Conservation (phyloP, 768 basidiomycete species). For the Tulasnella sp. region DNA sequence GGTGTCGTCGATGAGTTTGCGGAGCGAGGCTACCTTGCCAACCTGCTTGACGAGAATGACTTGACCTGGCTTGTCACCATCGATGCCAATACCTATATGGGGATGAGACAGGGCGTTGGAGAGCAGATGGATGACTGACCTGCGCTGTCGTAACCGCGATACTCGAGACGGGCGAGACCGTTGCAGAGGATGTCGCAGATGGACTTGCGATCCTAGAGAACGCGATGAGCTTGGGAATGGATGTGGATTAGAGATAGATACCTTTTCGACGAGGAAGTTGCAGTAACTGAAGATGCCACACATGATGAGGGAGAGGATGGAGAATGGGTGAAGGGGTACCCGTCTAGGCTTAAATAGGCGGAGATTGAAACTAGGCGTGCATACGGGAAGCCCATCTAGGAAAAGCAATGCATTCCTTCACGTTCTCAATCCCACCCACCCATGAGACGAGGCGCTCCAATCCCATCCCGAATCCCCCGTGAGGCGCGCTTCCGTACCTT, state of each 20-base stretch:
- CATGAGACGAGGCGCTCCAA: slow-evolving; percentile 84
- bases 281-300: slow-evolving; percentile 97
- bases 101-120: background rate
- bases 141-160: slow-evolving; percentile 96
- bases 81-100: slow-evolving; percentile 55
- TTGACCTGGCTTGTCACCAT: slow-evolving; percentile 73
- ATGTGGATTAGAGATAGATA: slow-evolving; percentile 28
- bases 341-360: background rate
- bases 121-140: slow-evolving; percentile 22
- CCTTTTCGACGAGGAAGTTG: slow-evolving; percentile 91
- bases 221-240: background rate
- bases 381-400: slow-evolving; percentile 79
- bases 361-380: slow-evolving; percentile 20
- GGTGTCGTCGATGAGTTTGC: slow-evolving; percentile 72
- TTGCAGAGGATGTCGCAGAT: slow-evolving; percentile 82
- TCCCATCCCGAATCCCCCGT: slow-evolving; percentile 93
- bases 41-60: slow-evolving; percentile 92
- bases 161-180: slow-evolving; percentile 90
- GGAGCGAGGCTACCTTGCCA: slow-evolving; percentile 88
- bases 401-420: slow-evolving; percentile 87
- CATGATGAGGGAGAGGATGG: slow-evolving; percentile 32
- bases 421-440: slow-evolving; percentile 76
- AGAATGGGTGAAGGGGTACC: background rate
- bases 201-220: slow-evolving; percentile 64
- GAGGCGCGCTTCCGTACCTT: slow-evolving; percentile 73